Evolutionary conservation across 768 basidiomycete genomes (phyloP).

Genomic region (Macrolepiota fuliginosa): DNA sequence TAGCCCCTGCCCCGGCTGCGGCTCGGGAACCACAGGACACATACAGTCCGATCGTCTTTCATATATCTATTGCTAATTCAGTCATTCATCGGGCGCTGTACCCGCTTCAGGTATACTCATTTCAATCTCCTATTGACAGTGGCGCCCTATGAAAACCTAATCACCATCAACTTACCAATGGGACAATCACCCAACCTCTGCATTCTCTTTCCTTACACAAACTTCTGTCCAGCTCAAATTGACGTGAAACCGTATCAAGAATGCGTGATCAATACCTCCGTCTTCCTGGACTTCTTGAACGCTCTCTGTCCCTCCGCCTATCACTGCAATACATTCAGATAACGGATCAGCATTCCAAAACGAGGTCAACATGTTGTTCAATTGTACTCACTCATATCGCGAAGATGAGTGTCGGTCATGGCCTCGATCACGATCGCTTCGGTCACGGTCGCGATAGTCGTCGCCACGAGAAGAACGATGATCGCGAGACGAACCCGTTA

Average conservation of each 20-base stretch:
- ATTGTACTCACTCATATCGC: conserved; percentile 66
- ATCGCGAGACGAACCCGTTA: conserved; percentile 41
- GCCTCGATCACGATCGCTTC: conserved; percentile 61
- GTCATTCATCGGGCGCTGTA: not conserved
- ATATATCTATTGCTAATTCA: not conserved
- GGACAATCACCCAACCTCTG: conserved; percentile 8
- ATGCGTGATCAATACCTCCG: conserved; percentile 49
- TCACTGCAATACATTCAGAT: conserved; percentile 41
- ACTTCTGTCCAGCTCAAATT: conserved; percentile 10
- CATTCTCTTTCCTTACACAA: conserved; percentile 4
- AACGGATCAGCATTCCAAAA: conserved; percentile 27
- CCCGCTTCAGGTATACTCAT: conserved; percentile 1
- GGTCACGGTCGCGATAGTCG: conserved; percentile 50
- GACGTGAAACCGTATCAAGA: conserved; percentile 13
- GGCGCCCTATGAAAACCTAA: conserved; percentile 12
- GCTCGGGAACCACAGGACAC: not conserved
- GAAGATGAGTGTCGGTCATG: conserved; percentile 68
- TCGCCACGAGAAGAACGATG: conserved; percentile 43
- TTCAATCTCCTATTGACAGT: conserved; percentile 11
- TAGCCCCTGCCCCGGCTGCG: not conserved
- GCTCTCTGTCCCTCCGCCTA: conserved; percentile 70
- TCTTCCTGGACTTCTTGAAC: conserved; percentile 69
- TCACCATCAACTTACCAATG: conserved; percentile 12
- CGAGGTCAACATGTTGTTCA: conserved; percentile 21
- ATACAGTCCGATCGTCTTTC: not conserved